phyloP scores from a whole-genome alignment of 2,329 filamentous ascomycete genomes.

The Dactylonectria estremocensis region DNA sequence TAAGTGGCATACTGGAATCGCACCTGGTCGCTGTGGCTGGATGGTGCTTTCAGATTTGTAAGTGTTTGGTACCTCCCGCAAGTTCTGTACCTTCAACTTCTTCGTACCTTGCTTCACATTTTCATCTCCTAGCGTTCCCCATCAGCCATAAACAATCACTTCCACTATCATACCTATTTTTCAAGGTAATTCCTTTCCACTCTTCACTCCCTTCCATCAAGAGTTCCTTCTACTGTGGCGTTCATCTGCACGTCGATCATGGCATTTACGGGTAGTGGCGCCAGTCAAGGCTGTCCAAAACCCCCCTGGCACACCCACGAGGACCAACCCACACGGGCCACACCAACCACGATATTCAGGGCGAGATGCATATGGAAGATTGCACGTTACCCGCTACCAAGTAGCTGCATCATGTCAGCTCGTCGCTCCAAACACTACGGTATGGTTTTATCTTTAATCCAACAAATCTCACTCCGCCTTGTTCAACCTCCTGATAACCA shows the following conservation, averaged over 20 bases:
- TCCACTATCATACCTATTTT: too few relatives aligned
- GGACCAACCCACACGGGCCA: too few relatives aligned
- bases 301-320: background rate
- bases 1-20: background rate
- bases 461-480: background rate
- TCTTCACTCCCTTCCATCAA: background rate
- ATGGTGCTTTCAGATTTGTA: too few relatives aligned
- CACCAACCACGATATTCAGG: constrained; percentile 8
- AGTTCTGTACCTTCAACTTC: too few relatives aligned
- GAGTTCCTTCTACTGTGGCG: background rate
- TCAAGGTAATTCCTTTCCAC: too few relatives aligned
- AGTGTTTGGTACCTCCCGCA: too few relatives aligned
- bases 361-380: background rate
- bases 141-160: too few relatives aligned
- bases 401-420: background rate
- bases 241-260: background rate
- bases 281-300: background rate
- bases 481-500: background rate
- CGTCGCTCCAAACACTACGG: constrained; percentile 6
- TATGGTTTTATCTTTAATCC: background rate
- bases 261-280: background rate
- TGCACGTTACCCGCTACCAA: background rate
- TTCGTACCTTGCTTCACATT: too few relatives aligned
- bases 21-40: background rate
- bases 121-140: too few relatives aligned